Evolutionary conservation across 768 basidiomycete species (phyloP), one percentile per base, ranked within the genome.

Genomic region (Paxillus involutus): DNA sequence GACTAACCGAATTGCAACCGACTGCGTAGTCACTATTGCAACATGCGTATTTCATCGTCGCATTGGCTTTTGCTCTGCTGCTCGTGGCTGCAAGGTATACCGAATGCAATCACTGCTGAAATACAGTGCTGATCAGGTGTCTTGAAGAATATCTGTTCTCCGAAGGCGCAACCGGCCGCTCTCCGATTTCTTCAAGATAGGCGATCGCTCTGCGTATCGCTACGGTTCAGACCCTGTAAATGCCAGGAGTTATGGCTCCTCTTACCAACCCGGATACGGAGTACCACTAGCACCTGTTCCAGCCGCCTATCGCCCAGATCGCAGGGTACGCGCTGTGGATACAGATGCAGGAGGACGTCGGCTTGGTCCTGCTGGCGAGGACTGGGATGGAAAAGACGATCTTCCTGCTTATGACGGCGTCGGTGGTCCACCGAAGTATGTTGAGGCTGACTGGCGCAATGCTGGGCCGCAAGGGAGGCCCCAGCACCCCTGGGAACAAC

Each of bases 381-480:
- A 61, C 12, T 55, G 68, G 51, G 63, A 66, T 0, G 75, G 77
- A 54, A 81, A 80, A 56, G 80, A 81, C 35, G 54, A 61, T 0
- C 71, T 81, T 26, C 80, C 80, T 8, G 77, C 79, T 5, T 81
- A 81, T 44, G 75, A 80, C 41, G 63, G 57, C 13, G 46, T 63
- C 12, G 79, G 79, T 30, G 70, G 77, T 8, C 80, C 79, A 26
- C 80, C 80, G 30, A 77, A 74, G 50, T 81, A 81, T 58, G 37
- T 63, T 0, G 75, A 74, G 24, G 47, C 54, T 6, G 40, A 53
- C 24, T 56, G 58, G 24, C 30, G 30, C 43, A 29, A 30, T 30
- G 24, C n/a, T 30, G 24, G 39, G 57, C 43, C 50, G 12, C 56
- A 46, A 7, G 43, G 49, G 5, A 40, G 21, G 6, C 41, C 35